Conservation (phyloP, 768 basidiomycete genomes). For the Ephemerocybe angulata region DNA sequence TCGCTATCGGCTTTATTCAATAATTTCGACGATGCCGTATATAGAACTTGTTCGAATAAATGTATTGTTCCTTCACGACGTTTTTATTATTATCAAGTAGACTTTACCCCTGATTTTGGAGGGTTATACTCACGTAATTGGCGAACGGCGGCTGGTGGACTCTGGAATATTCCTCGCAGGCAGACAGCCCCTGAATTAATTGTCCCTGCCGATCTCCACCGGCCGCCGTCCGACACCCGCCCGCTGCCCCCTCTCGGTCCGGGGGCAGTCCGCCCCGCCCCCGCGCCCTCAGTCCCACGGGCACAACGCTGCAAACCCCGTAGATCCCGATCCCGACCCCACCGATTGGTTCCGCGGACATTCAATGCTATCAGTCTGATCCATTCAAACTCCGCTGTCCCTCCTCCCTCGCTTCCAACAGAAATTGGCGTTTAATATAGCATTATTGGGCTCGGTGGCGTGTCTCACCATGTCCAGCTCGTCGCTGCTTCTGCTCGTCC, state of each 20-base stretch:
- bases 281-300: neutral
- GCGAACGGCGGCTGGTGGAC: too few relatives aligned
- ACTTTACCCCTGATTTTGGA: conserved; percentile 56
- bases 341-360: conserved; percentile 4
- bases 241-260: neutral
- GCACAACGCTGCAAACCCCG: neutral
- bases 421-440: conserved; percentile 2
- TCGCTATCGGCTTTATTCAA: conserved; percentile 75
- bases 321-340: conserved; percentile 4
- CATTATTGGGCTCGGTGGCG: conserved; percentile 7
- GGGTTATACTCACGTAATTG: conserved; percentile 65
- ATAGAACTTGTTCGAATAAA: conserved; percentile 20
- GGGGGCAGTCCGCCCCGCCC: neutral
- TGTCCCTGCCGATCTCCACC: neutral
- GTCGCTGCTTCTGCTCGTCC: conserved; percentile 17
- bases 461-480: conserved; percentile 25
- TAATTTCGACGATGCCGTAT: conserved; percentile 38
- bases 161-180: neutral
- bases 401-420: neutral
- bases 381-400: neutral
- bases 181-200: neutral
- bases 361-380: conserved; percentile 1
- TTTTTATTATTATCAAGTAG: conserved; percentile 55
- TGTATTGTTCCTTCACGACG: conserved; percentile 65
- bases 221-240: neutral